Evolutionary conservation across 2,329 filamentous ascomycete species (phyloP).

Genomic region (Ceratocystis ficicola): DNA sequence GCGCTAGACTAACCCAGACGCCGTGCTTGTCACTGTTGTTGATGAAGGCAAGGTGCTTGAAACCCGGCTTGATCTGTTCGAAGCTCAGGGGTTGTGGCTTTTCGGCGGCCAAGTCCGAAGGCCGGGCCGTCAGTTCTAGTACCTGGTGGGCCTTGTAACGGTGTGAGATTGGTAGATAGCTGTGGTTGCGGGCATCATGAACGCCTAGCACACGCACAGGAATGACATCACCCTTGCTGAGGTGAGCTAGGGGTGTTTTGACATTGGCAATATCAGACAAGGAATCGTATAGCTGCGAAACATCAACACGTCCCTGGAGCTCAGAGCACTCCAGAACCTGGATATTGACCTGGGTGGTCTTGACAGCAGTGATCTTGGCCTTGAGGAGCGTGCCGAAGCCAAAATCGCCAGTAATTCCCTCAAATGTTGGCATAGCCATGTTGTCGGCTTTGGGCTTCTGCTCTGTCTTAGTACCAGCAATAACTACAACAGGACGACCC

Average conservation of each 20-base stretch:
- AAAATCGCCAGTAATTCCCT: conserved; percentile 52
- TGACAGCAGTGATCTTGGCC: conserved; percentile 70
- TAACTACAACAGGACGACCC: conserved; percentile 49
- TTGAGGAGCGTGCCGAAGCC: conserved; percentile 59
- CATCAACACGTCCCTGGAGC: conserved; percentile 81
- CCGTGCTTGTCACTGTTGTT: conserved; percentile 75
- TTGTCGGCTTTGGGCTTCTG: conserved; percentile 28
- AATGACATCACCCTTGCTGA: conserved; percentile 53
- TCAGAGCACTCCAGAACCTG: conserved; percentile 61
- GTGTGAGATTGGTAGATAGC: conserved; percentile 84
- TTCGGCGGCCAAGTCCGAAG: conserved; percentile 45
- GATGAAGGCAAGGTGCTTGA: conserved; percentile 67
- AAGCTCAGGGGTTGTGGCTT: conserved; percentile 47
- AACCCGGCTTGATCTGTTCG: conserved; percentile 59
- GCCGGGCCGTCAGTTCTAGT: conserved; percentile 76
- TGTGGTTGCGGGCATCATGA: conserved; percentile 80
- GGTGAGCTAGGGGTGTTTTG: conserved; percentile 57
- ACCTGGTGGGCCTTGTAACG: conserved; percentile 68
- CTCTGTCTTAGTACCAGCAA: conserved; percentile 38
- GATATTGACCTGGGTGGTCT: conserved; percentile 86
- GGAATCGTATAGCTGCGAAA: conserved; percentile 77
- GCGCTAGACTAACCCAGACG: conserved; percentile 84
- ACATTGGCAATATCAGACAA: conserved; percentile 78
- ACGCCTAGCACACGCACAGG: conserved; percentile 70
- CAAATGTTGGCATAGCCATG: conserved; percentile 25